Conservation (phyloP, 2,329 filamentous ascomycete species). For the Phaeosphaeria sp. region DNA sequence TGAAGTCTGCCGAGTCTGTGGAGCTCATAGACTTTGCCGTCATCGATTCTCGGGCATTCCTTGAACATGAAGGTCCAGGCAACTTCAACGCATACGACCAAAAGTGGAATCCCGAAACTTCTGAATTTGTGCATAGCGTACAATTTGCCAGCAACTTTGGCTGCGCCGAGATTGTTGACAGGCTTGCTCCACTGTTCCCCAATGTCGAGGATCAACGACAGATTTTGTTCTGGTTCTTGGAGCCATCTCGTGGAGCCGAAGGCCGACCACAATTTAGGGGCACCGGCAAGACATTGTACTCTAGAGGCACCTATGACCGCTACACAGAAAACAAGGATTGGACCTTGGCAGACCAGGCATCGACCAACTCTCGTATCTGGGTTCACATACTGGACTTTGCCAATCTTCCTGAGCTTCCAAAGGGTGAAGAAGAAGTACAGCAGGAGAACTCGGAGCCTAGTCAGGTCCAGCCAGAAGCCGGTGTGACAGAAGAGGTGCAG, state of each 20-base stretch:
- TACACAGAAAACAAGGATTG: slow-evolving; percentile 34
- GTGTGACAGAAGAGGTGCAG: background rate
- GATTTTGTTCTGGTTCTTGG: slow-evolving; percentile 50
- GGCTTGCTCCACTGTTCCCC: slow-evolving; percentile 33
- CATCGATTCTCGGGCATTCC: slow-evolving; percentile 43
- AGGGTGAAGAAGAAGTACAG: slow-evolving; percentile 12
- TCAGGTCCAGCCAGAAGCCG: background rate
- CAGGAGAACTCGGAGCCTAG: slow-evolving; percentile 1
- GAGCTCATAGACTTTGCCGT: slow-evolving; percentile 37
- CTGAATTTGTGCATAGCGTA: slow-evolving; percentile 26
- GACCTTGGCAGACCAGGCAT: slow-evolving; percentile 30
- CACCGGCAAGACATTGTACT: slow-evolving; percentile 43
- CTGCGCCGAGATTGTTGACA: slow-evolving; percentile 38
- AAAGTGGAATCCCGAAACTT: slow-evolving; percentile 22
- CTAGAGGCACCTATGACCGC: slow-evolving; percentile 36
- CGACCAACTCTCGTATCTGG: slow-evolving; percentile 41
- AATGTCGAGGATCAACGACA: slow-evolving; percentile 47
- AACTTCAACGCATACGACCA: slow-evolving; percentile 42
- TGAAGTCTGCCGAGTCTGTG: slow-evolving; percentile 7
- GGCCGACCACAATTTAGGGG: slow-evolving; percentile 38
- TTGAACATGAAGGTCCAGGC: slow-evolving; percentile 47
- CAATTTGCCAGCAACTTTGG: slow-evolving; percentile 31
- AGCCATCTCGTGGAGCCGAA: slow-evolving; percentile 36
- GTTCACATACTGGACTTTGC: slow-evolving; percentile 40
- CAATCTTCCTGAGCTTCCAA: slow-evolving; percentile 38